phyloP scores from a whole-genome alignment of 495 filamentous ascomycete genomes.

The Penicillium daleae region DNA sequence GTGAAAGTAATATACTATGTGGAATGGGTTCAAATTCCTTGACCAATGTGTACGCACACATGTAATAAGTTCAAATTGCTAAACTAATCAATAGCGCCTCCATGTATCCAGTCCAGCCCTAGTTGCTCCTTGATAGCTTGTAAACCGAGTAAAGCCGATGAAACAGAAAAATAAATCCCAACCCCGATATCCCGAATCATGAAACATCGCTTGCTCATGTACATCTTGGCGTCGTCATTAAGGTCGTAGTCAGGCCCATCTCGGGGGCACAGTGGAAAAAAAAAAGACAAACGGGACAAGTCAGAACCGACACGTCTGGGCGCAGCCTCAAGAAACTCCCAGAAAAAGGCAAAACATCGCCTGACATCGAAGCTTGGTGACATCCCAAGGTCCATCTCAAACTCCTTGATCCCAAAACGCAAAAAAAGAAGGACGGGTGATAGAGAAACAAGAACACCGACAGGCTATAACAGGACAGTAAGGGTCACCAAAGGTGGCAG shows the following conservation, averaged over 20 bases:
- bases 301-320: conserved; percentile 31
- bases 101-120: conserved; percentile 23
- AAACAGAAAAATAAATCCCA: conserved; percentile 21
- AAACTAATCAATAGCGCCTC: conserved; percentile 30
- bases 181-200: conserved; percentile 35
- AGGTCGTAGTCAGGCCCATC: conserved; percentile 48
- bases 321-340: conserved; percentile 38
- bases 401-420: conserved; percentile 28
- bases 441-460: conserved; percentile 15
- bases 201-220: conserved; percentile 50
- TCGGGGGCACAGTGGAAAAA: conserved; percentile 35
- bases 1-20: not conserved
- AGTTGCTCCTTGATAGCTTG: conserved; percentile 8
- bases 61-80: conserved; percentile 33
- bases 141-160: conserved; percentile 11
- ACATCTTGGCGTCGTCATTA: conserved; percentile 52
- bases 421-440: conserved; percentile 19
- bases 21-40: not conserved
- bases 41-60: conserved; percentile 10
- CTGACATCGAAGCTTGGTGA: conserved; percentile 26
- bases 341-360: conserved; percentile 27
- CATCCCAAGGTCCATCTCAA: conserved; percentile 16
- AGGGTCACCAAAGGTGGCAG: not conserved
- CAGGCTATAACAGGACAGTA: conserved; percentile 14
- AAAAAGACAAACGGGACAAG: conserved; percentile 24